Percentiles rank a stretch among this genome's conserved stretches.
These are phyloP conservation scores for Podospora didyma DNA, from an alignment of 495 filamentous ascomycete species.

Conservation along the genomic window DNA sequence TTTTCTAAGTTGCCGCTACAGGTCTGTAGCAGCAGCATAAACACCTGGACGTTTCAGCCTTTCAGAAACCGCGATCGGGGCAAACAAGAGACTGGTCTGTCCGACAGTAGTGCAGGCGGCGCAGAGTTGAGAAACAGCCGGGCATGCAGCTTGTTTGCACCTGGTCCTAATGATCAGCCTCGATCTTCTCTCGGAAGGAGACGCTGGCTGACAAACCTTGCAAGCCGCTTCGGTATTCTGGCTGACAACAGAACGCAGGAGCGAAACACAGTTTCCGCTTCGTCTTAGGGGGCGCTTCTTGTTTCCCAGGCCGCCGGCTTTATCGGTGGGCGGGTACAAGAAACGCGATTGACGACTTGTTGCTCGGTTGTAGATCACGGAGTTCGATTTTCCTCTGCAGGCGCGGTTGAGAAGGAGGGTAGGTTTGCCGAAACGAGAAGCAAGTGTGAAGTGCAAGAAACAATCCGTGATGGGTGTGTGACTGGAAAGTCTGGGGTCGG, in stretches of 20 bases:
- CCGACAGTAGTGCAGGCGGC: background rate
- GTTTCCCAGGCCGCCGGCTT: conserved; percentile 1
- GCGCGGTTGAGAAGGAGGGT: background rate
- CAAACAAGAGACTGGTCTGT: conserved; percentile 5
- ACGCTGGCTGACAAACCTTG: conserved; percentile 8
- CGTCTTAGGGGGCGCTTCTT: conserved; percentile 1
- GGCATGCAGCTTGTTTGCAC: conserved; percentile 3
- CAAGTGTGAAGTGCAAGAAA: background rate
- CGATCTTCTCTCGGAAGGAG: background rate
- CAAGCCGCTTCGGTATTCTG: background rate
- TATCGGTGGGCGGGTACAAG: background rate
- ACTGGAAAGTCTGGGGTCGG: background rate
- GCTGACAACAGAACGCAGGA: conserved; percentile 8
- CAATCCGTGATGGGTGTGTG: background rate
- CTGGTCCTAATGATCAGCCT: conserved; percentile 10
- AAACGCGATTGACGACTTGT: conserved; percentile 1
- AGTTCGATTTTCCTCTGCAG: background rate
- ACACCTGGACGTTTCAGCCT: conserved; percentile 5
- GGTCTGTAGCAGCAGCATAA: conserved; percentile 15
- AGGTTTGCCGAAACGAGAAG: background rate
- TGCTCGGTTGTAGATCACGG: background rate
- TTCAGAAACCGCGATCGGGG: conserved; percentile 13
- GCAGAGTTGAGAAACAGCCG: conserved; percentile 1
- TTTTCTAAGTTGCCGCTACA: conserved; percentile 17
- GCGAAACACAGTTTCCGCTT: conserved; percentile 17